Evolutionary conservation across 805 yeast genomes (phyloP), one percentile per base, ranked within the genome.

Genomic region (Candida awuae): DNA sequence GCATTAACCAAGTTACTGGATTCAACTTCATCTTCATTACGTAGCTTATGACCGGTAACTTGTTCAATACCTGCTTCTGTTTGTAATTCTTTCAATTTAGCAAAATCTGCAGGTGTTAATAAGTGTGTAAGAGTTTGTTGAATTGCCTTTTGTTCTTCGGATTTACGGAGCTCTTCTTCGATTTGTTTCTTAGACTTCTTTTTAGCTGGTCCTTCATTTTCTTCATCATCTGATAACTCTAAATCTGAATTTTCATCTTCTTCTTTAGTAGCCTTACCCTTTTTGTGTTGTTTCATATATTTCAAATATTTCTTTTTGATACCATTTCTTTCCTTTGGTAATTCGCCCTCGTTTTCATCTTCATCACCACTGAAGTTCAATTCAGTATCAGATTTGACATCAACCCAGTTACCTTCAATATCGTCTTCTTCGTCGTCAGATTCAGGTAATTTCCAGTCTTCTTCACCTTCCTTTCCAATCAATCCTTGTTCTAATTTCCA

Each of bases 61-160:
- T 83, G 83, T 38, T 84, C 84, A 35, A 88, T 71, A 49, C 96
- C 96, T 4, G 95, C 95, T 60, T 83, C 79, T 14, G 76, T 69
- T 54, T 78, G 75, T 52, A 92, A 72, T 61, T 92, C 96, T 54
- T 90, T 90, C 52, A 92, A 70, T 63, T 90, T 90, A 46, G 95
- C 95, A 58, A 88, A 92, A 67, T 92, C 99, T 1, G 97, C 97
- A 17, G 99, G 98, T 0, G 99, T 92, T 50, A 92, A 71, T 44
- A 92, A 82, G 50, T 51, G 52, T 8, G 52, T 30, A 41, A 59
- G 25, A 4, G 62, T 53, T 83, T 77, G 35, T 77, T 72, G n/a
- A 83, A 71, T 28, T 80, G 82, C 47, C 16, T 46, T 39, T 35
- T 85, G 49, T 40, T 68, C 70, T n/a, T 71, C 65, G 22, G 19